Conservation (phyloP, 2,329 filamentous ascomycete genomes). For the Pseudocercospora fuligena region DNA sequence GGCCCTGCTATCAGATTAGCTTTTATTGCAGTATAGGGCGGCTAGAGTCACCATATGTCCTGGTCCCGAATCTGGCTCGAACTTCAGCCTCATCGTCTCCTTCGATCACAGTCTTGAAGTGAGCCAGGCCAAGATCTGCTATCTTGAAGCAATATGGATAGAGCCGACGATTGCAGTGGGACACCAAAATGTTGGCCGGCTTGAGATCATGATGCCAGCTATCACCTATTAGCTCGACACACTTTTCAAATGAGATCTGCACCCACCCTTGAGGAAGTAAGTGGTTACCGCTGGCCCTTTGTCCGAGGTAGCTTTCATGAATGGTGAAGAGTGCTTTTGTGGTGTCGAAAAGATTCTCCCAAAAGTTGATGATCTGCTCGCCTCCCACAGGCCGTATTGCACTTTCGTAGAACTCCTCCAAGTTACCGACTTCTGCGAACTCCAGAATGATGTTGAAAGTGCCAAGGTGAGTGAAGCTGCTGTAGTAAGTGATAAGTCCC, state of each 20-base stretch:
- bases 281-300: no score
- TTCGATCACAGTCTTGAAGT: slow-evolving; percentile 1
- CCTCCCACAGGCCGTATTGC: no score
- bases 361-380: slow-evolving; percentile 43
- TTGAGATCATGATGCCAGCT: slow-evolving; percentile 44
- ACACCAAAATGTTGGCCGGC: slow-evolving; percentile 37
- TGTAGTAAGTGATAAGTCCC: no score
- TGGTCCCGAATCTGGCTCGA: slow-evolving; percentile 11
- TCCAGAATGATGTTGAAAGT: slow-evolving; percentile 46
- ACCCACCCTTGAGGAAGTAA: no score
- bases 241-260: no score
- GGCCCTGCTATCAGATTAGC: no score
- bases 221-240: no score
- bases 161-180: not conserved
- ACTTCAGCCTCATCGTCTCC: no score
- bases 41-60: slow-evolving; percentile 13
- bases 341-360: slow-evolving; percentile 39
- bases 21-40: no score
- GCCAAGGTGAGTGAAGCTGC: no score
- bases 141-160: slow-evolving; percentile 12
- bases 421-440: slow-evolving; percentile 42
- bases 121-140: slow-evolving; percentile 8
- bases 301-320: slow-evolving; percentile 24
- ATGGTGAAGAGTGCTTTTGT: slow-evolving; percentile 36
- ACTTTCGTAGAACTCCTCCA: slow-evolving; percentile 43